Evolutionary conservation across 1,139 yeast species (phyloP).

Genomic region (Lodderomyces metapsilosis): DNA sequence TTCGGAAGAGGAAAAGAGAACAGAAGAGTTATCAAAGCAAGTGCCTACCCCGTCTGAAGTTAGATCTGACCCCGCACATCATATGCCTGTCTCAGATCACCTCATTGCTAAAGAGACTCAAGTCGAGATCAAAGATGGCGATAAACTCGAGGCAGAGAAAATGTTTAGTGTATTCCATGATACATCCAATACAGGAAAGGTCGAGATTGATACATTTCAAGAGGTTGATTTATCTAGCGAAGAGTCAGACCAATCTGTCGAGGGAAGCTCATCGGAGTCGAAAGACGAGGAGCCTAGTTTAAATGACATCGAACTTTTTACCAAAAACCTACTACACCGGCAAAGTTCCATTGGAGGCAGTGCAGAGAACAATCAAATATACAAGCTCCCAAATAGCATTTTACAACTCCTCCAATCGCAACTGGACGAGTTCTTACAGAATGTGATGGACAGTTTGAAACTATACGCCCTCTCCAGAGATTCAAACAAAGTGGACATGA

Average conservation of each 20-base stretch:
- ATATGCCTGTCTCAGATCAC: no score
- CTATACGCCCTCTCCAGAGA: slow-evolving; percentile 35
- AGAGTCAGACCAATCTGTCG: background rate
- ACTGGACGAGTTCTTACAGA: slow-evolving; percentile 32
- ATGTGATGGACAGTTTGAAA: slow-evolving; percentile 33
- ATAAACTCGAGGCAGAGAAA: no score
- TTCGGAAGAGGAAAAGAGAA: background rate
- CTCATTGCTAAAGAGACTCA: no score
- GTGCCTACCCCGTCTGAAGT: no score
- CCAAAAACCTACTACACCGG: slow-evolving; percentile 5
- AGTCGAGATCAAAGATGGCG: no score
- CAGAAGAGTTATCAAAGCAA: background rate
- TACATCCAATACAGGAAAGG: background rate
- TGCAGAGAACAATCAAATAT: no score
- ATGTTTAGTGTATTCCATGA: background rate
- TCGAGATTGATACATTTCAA: background rate
- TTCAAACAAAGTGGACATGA: slow-evolving; percentile 26
- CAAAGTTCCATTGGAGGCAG: no score
- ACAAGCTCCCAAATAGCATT: slow-evolving; percentile 3
- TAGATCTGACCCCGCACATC: no score
- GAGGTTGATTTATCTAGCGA: background rate
- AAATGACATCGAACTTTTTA: slow-evolving; percentile 7
- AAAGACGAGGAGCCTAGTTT: background rate
- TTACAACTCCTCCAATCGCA: slow-evolving; percentile 17
- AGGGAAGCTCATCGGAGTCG: background rate